These are phyloP conservation scores for Thielaviopsis ethacetica DNA, from an alignment of 2,329 filamentous ascomycete species.

Conservation along the genomic window DNA sequence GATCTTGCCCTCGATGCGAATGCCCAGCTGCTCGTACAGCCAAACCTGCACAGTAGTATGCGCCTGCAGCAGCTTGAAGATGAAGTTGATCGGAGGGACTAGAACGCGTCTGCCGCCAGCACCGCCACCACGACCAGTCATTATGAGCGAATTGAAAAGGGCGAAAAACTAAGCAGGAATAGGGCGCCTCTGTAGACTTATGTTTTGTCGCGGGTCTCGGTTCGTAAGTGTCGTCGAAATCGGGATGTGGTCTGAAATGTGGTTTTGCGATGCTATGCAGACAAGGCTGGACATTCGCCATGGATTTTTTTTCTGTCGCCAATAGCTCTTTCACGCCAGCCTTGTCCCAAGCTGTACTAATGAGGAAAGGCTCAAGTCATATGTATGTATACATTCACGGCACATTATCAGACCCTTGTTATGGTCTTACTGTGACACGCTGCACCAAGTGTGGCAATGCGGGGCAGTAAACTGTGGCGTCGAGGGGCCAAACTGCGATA, in stretches of 20 bases:
- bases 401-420: no score
- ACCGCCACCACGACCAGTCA: slow-evolving; percentile 44
- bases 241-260: not conserved
- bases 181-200: not conserved
- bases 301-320: not conserved
- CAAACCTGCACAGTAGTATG: slow-evolving; percentile 82
- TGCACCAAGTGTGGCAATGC: not conserved
- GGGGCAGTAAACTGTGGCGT: slow-evolving; percentile 5
- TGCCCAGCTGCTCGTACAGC: slow-evolving; percentile 90
- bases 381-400: not conserved
- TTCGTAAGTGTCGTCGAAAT: not conserved
- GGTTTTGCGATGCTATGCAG: not conserved
- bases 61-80: slow-evolving; percentile 62
- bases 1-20: slow-evolving; percentile 93
- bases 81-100: slow-evolving; percentile 40
- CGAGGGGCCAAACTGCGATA: slow-evolving; percentile 4
- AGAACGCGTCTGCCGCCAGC: slow-evolving; percentile 40
- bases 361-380: not conserved
- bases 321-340: not conserved
- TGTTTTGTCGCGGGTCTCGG: not conserved
- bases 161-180: not conserved
- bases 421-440: no score
- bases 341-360: not conserved
- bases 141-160: slow-evolving; percentile 18
- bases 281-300: slow-evolving; percentile 3